Base-by-base conservation (phyloP, 78 protist species). In the Pelomyxa schiedti region DNA sequence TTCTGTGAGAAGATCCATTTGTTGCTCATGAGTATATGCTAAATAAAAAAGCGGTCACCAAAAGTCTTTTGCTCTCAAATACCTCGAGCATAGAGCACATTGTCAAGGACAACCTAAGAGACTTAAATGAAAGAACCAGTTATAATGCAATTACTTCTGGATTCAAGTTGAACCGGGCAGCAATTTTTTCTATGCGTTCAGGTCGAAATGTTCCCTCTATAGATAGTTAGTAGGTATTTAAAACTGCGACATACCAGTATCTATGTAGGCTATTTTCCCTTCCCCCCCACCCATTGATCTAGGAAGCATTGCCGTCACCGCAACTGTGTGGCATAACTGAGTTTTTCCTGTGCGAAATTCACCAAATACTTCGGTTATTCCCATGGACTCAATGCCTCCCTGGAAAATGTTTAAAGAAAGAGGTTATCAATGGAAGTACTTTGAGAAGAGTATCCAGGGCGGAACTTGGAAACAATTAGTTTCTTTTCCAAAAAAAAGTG, bases 151-250 rank as follows among this genome's bases (percentile, higher is more conserved):
- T n/a, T n/a, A n/a, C n/a, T n/a, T 84, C 65, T 26, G 83, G 83
- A n/a, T 32, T 3, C 8, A 86, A 72, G 1, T 88, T 90, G 41
- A 37, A 89, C 24, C 85, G 3, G 5, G 4, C 70, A 24, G 98
- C 98, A 26, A 88, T 82, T 8, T 75, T 76, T 0, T 74, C 40
- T 9, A 96, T 79, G 0, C 98, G 72, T 80, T 94, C 93, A 9
- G 99, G 99, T 0, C 99, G 87, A 79, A 96, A 96, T 0, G 99
- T 96, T 24, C 99, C 99, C 66, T 96, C 99, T n/a, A n/a, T n/a
- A n/a, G n/a, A n/a, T n/a, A n/a, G n/a, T n/a, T n/a, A n/a, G n/a
- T n/a, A n/a, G n/a, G n/a, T n/a, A n/a, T n/a, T n/a, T n/a, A n/a
- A n/a, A n/a, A n/a, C n/a, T n/a, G n/a, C n/a, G n/a, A n/a, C n/a